Base-by-base conservation (phyloP, 805 yeast genomes). In the Ogataea wickerhamii region DNA sequence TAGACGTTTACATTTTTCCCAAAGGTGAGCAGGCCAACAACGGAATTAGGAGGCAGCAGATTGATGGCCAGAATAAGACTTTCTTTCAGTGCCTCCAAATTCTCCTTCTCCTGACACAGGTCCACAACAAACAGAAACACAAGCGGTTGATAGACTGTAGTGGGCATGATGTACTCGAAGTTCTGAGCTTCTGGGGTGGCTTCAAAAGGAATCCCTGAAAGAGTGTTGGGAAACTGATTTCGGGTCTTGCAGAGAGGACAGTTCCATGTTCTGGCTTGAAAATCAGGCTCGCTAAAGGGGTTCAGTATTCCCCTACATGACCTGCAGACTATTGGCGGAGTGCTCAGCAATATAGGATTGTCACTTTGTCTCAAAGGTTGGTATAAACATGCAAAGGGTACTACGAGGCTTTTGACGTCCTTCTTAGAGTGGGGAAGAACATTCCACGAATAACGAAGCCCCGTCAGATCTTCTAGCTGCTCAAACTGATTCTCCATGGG, bases 381-480 rank as follows among this genome's bases (percentile, higher is more conserved):
- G 52, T 76, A 78, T 31, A 78, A 47, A 24, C 80, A 68, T 0
- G 80, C 78, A 22, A 76, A 52, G 2, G 84, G 84, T 8, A 78
- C 70, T 1, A 73, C 67, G 34, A 73, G 67, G 36, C 80, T 56
- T 22, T 68, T 65, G 35, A 74, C 73, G 33, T 76, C 80, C 29
- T 68, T 61, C 49, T 70, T 73, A n/a, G 76, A 65, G 29, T 70
- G 63, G 5, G 85, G 84, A 11, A 80, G 58, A 7, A 67, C 63
- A 55, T 80, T 82, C 88, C 93, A 85, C 5, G 89, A 71, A 56
- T 80, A 71, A 51, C 93, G 74, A 28, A 82, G 74, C 33, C 93
- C 93, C 49, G 83, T 82, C 37, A 62, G 56, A 56, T 85, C 93
- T 56, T 85, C 95, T 48, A 71, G 62, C 13, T 66, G 66, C 51